Base-by-base conservation (phyloP, 495 filamentous ascomycete genomes). In the Collariella sp. region DNA sequence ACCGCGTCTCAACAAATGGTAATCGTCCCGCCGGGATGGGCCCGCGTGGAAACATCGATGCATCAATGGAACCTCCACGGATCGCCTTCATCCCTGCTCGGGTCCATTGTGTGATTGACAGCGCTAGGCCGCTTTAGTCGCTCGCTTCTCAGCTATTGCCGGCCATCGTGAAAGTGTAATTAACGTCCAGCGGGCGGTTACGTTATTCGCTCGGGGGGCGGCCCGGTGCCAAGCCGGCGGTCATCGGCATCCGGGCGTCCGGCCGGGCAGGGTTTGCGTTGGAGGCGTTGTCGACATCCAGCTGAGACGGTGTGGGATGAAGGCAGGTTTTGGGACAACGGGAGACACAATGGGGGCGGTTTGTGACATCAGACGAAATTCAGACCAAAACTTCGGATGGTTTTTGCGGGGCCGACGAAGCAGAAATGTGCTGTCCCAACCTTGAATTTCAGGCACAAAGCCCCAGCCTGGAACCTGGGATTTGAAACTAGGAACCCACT, bases 401-500 rank as follows among this genome's bases (percentile, higher is more conserved):
- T 29, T 12, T 50, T 49, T 26, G 46, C 33, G 46, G 34, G 33
- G 46, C 34, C 20, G 33, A 48, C 3, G n/a, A 31, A 4, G 10
- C 10, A 15, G 33, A 7, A 16, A 3, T 3, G 42, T 44, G 1
- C 9, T n/a, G 42, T 13, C 15, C 3, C 20, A 44, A 51, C 54
- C 54, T 56, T 18, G 41, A 51, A 39, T 46, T 56, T 51, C 31
- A 56, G 54, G 54, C 54, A 51, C 15, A 2, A 4, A 41, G 29
- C 12, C 13, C 10, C 6, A 26, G 6, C n/a, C n/a, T n/a, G n/a
- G n/a, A n/a, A n/a, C n/a, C n/a, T n/a, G n/a, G n/a, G n/a, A n/a
- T n/a, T n/a, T n/a, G n/a, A n/a, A n/a, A n/a, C 36, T 39, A 5
- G 39, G 23, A 56, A 38, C 46, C 54, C 54, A 51, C 48, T n/a